phyloP scores from a whole-genome alignment of 495 filamentous ascomycete genomes.

The Diplogelasinospora grovesii region DNA sequence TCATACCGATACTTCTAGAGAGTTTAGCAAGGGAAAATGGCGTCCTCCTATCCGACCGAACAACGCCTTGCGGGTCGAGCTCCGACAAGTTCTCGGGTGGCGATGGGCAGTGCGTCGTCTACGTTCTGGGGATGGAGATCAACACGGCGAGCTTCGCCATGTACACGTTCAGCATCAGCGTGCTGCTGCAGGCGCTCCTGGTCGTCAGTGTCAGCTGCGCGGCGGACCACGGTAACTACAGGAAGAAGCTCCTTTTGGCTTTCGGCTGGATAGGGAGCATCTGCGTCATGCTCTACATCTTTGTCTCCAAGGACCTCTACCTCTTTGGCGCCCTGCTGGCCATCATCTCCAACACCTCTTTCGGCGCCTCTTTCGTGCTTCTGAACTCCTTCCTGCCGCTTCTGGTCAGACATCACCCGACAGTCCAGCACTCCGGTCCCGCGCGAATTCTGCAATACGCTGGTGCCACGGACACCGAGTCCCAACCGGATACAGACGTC shows the following conservation, averaged over 20 bases:
- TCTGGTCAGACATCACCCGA: conserved; percentile 71
- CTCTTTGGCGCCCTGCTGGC: conserved; percentile 75
- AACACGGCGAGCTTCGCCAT: conserved; percentile 97
- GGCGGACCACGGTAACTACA: conserved; percentile 89
- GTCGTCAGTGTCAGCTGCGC: conserved; percentile 95
- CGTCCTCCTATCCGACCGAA: conserved; percentile 68
- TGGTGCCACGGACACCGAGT: conserved; percentile 12
- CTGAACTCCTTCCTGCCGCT: conserved; percentile 80
- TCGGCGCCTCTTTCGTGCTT: conserved; percentile 79
- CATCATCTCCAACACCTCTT: conserved; percentile 83
- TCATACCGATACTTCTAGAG: conserved; percentile 94
- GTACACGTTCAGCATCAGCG: conserved; percentile 94
- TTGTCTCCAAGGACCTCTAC: conserved; percentile 65
- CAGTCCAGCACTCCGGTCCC: conserved; percentile 27
- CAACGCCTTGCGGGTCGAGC: conserved; percentile 57
- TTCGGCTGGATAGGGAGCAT: conserved; percentile 79
- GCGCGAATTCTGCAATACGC: conserved; percentile 7
- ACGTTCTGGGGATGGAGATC: conserved; percentile 74
- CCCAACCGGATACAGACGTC: conserved; percentile 8
- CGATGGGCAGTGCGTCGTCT: conserved; percentile 73
- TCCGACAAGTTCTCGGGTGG: conserved; percentile 27
- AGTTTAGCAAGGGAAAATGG: conserved; percentile 87
- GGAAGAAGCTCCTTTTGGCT: conserved; percentile 74
- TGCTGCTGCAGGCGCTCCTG: conserved; percentile 77
- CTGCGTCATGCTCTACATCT: conserved; percentile 83